Evolutionary conservation across 441 rosid species (phyloP).

Genomic region (Erysimum cheiri): DNA sequence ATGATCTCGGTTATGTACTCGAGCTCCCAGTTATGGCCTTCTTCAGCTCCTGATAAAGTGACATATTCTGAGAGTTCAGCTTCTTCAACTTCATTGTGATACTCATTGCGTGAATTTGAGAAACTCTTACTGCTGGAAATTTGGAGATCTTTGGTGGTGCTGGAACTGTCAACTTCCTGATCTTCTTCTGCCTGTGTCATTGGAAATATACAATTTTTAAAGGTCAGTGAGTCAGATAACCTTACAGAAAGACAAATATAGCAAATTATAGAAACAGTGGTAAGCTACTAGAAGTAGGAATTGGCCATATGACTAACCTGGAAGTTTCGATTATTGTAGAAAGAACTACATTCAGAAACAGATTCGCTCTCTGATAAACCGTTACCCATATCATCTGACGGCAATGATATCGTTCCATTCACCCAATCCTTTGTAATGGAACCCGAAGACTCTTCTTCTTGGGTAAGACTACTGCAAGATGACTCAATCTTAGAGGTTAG

Average conservation of each 20-base stretch:
- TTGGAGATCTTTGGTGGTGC: neutral
- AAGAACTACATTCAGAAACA: conserved; percentile 53
- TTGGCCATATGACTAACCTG: conserved; percentile 53
- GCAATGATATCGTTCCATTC: conserved; percentile 43
- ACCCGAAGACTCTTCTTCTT: conserved; percentile 53
- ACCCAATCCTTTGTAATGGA: conserved; percentile 53
- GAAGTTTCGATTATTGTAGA: conserved; percentile 49
- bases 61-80: conserved; percentile 54
- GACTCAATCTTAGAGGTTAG: conserved; percentile 68
- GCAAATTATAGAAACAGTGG: conserved; percentile 4
- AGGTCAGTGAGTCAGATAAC: conserved; percentile 7
- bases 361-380: conserved; percentile 43
- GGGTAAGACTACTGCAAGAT: conserved; percentile 55
- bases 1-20: conserved; percentile 59
- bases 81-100: conserved; percentile 44
- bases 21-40: conserved; percentile 58
- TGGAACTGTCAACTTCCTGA: conserved; percentile 36
- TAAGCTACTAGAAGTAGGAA: conserved; percentile 22
- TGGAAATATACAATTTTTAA: neutral
- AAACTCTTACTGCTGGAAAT: conserved; percentile 21
- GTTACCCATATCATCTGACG: conserved; percentile 49
- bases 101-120: neutral
- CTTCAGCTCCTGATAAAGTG: conserved; percentile 43
- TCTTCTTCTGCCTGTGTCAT: conserved; percentile 38
- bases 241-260: neutral